Base-by-base conservation (phyloP, 2,329 filamentous ascomycete genomes). In the Sclerotinia trifoliorum region DNA sequence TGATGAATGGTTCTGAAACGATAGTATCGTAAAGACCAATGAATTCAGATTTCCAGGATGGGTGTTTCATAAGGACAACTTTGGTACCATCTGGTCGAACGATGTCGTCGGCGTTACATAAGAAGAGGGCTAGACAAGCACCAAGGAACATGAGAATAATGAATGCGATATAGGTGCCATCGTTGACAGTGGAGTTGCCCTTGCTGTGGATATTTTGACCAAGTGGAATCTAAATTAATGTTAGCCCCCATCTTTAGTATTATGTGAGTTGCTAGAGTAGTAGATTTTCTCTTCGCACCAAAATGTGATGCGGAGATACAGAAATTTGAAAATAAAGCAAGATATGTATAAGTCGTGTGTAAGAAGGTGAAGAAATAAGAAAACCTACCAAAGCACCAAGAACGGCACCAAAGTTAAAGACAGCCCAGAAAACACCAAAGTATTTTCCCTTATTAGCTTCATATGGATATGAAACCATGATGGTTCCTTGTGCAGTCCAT, bases 371-470 rank as follows among this genome's bases (percentile, higher is more conserved):
- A n/a, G 60, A 65, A 52, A 32, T 13, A 26, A 65, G n/a, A 5
- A 15, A 67, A 77, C 80, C 74, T 76, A 83, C 80, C 74, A 89
- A 80, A 75, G 89, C 88, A 71, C 94, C 94, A 78, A 97, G 92
- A 70, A 97, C 93, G 75, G 89, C 93, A 74, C 94, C 94, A 69
- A 94, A 80, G 80, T 97, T 97, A 84, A 97, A 97, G 76, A 97
- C 96, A 78, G 93, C 88, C 94, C 94, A 97, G 81, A 97, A 97
- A 82, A 88, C 89, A 70, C 91, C 91, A 78, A 97, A 96, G 79
- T 93, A 97, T 69, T 89, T 88, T 56, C 94, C 94, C 83, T 97
- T 97, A 72, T 87, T 86, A 46, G 86, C 79, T 80, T 97, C 94
- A 26, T 86, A 83, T 1, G 93, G 93, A 78, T 97, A 97, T 52